Evolutionary conservation across 257 asterid species (phyloP).

Genomic region (Perilla frutescens): DNA sequence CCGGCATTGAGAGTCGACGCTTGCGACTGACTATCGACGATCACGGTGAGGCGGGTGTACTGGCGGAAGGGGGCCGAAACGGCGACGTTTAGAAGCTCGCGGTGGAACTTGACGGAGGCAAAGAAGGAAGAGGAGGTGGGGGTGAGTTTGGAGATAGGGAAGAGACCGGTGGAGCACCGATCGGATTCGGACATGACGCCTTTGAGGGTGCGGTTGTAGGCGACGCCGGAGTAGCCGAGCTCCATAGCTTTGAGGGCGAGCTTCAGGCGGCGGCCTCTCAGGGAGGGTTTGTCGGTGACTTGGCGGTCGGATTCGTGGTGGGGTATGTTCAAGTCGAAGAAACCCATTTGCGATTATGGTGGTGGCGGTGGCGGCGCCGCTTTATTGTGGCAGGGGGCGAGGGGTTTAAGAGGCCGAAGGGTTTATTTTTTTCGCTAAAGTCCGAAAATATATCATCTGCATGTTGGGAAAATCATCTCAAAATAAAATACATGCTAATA

Average conservation of each 20-base stretch:
- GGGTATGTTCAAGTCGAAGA: conserved; percentile 80
- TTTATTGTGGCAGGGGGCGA: background rate
- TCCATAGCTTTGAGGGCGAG: conserved; percentile 73
- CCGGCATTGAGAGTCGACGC: conserved; percentile 70
- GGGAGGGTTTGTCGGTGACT: conserved; percentile 53
- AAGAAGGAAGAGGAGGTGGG: conserved; percentile 57
- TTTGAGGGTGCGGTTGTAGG: conserved; percentile 79
- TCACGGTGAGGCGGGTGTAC: conserved; percentile 77
- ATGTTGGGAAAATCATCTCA: no score
- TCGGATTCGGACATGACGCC: conserved; percentile 88
- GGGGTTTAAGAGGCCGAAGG: no score
- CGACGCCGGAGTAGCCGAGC: conserved; percentile 84
- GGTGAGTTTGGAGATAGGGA: conserved; percentile 65
- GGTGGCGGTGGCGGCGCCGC: conserved; percentile 21
- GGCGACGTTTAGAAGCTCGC: conserved; percentile 64
- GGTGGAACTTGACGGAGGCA: conserved; percentile 66
- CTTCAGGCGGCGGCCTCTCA: conserved; percentile 70
- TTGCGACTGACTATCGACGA: conserved; percentile 65
- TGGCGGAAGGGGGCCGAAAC: conserved; percentile 79
- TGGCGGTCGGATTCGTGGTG: conserved; percentile 75
- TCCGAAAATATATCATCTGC: no score
- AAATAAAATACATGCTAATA: no score
- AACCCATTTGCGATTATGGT: conserved; percentile 56
- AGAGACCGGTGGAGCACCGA: conserved; percentile 66
- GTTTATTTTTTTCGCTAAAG: no score